Evolutionary conservation across 257 asterid genomes (phyloP).

Genomic region (Solanum lignicaule): DNA sequence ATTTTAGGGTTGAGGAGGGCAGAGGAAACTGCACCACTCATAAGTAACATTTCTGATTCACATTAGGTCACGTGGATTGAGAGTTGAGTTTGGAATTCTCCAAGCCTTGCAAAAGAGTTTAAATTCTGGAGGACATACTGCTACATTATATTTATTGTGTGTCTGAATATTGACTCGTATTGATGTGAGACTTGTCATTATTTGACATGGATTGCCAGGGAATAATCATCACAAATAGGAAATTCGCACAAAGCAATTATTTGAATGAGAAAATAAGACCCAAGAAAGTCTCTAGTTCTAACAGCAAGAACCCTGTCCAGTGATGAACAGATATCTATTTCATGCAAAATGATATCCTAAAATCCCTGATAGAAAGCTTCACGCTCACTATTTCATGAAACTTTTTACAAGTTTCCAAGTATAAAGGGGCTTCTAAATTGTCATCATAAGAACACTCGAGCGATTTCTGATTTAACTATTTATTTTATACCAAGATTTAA

Average conservation of each 20-base stretch:
- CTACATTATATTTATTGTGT: neutral
- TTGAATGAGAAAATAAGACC: neutral
- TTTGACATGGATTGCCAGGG: neutral
- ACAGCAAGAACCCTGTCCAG: neutral
- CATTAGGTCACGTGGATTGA: neutral
- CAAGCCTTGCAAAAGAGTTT: neutral
- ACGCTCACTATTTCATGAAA: neutral
- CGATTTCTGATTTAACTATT: neutral
- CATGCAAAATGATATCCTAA: neutral
- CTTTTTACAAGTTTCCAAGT: neutral
- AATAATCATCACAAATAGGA: neutral
- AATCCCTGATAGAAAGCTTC: neutral
- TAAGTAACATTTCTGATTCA: neutral
- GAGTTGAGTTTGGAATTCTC: neutral
- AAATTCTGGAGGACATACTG: neutral
- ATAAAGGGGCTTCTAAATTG: neutral
- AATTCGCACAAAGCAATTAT: neutral
- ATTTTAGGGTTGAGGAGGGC: neutral
- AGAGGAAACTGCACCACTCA: neutral
- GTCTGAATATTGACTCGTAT: neutral
- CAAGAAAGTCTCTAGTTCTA: neutral
- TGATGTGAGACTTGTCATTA: neutral
- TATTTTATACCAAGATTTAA: neutral
- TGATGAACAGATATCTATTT: neutral
- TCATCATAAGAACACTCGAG: neutral